These are phyloP conservation scores for Phytophthora podocarpi DNA, from an alignment of 352 stramenopile genomes.

Conservation along the genomic window DNA sequence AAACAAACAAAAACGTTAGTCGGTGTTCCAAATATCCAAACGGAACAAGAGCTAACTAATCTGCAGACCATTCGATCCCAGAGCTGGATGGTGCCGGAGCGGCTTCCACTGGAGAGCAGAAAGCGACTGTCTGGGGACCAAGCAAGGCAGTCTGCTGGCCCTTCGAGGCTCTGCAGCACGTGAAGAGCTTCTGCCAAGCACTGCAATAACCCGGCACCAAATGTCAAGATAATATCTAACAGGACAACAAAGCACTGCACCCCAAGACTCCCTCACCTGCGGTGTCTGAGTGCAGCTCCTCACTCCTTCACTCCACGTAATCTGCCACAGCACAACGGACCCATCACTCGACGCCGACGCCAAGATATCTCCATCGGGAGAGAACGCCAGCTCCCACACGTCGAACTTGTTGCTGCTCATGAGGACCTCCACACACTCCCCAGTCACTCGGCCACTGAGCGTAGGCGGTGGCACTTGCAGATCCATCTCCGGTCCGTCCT, in stretches of 20 bases:
- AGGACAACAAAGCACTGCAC: too few relatives aligned
- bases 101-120: constrained; percentile 61
- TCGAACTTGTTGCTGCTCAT: constrained; percentile 48
- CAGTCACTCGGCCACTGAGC: constrained; percentile 23
- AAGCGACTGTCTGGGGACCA: constrained; percentile 70
- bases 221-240: not conserved
- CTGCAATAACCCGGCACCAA: constrained; percentile 19
- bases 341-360: constrained; percentile 82
- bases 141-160: constrained; percentile 56
- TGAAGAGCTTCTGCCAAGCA: constrained; percentile 34
- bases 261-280: too few relatives aligned
- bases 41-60: not conserved
- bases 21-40: not conserved
- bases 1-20: not conserved
- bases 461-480: constrained; percentile 14
- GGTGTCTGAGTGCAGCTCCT: not conserved
- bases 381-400: constrained; percentile 80
- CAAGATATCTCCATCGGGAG: constrained; percentile 73
- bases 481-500: constrained; percentile 26
- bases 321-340: constrained; percentile 76
- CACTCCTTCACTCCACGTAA: constrained; percentile 30
- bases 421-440: constrained; percentile 49
- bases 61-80: constrained; percentile 63
- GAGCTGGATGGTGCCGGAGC: constrained; percentile 64
- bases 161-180: constrained; percentile 50